phyloP scores from a whole-genome alignment of 371 early-diverging fungal species.

The Lichtheimia corymbifera region DNA sequence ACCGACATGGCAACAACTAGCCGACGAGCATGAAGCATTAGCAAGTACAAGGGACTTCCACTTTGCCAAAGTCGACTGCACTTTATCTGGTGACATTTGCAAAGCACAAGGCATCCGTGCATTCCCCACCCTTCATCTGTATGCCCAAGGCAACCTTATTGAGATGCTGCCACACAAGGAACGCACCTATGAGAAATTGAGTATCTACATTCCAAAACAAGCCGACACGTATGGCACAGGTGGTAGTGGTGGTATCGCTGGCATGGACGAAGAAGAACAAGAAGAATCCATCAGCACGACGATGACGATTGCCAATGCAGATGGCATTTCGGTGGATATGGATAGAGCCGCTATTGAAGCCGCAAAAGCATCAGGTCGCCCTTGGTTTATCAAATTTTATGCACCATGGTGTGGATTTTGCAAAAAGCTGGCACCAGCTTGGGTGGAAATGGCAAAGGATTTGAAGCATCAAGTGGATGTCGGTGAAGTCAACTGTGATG shows the following conservation, averaged over 20 bases:
- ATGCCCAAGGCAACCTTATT: constrained; percentile 56
- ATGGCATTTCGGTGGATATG: constrained; percentile 33
- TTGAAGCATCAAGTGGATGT: constrained; percentile 75
- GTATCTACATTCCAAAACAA: constrained; percentile 26
- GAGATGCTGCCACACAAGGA: constrained; percentile 35
- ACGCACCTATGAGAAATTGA: constrained; percentile 25
- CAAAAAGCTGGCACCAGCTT: constrained; percentile 77
- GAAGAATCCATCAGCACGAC: constrained; percentile 4
- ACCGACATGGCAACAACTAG: constrained; percentile 52
- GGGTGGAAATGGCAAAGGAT: constrained; percentile 66
- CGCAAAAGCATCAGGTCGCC: constrained; percentile 17
- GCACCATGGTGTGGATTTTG: constrained; percentile 93
- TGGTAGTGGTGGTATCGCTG: not conserved
- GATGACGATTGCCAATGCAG: constrained; percentile 22
- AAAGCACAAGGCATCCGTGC: constrained; percentile 53
- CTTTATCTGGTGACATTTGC: constrained; percentile 68
- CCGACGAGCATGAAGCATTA: constrained; percentile 33
- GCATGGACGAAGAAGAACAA: constrained; percentile 1
- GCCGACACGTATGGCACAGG: constrained; percentile 3
- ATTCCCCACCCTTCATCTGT: constrained; percentile 71
- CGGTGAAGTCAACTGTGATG: constrained; percentile 83
- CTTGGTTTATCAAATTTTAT: constrained; percentile 81
- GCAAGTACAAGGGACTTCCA: constrained; percentile 48
- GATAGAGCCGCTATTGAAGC: constrained; percentile 21
- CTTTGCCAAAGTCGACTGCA: constrained; percentile 81